A percentile compares a stretch with the other conserved stretches of the same genome.
phyloP scores from a whole-genome alignment of 176 grass and related monocot genomes.

The Rhynchospora breviuscula region DNA sequence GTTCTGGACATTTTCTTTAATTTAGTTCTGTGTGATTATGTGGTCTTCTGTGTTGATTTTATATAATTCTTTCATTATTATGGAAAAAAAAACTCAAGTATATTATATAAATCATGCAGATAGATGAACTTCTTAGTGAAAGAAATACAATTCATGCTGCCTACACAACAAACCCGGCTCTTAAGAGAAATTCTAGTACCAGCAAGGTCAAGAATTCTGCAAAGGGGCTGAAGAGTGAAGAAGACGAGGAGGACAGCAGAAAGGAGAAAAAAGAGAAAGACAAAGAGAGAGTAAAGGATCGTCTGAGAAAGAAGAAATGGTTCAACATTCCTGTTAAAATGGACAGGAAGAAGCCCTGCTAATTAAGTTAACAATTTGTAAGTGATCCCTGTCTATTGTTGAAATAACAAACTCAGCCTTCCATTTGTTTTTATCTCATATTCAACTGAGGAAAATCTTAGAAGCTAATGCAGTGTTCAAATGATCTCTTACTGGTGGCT shows the following conservation, averaged over 20 bases:
- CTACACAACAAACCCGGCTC: constrained; percentile 57
- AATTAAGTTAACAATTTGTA: constrained; percentile 35
- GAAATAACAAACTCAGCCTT: not conserved
- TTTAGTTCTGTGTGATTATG: not conserved
- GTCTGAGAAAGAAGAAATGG: constrained; percentile 67
- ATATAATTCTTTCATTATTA: not conserved
- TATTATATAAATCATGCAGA: constrained; percentile 31
- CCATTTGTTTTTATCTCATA: not conserved
- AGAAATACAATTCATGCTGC: constrained; percentile 76
- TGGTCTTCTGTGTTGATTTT: not conserved
- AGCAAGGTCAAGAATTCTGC: constrained; percentile 49
- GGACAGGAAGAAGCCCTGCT: constrained; percentile 83
- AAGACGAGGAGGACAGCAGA: constrained; percentile 26
- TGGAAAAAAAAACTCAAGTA: not conserved
- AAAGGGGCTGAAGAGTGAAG: constrained; percentile 36
- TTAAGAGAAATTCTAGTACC: constrained; percentile 70
- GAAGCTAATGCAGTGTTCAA: not conserved
- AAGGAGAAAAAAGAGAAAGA: constrained; percentile 60
- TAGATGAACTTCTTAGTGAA: constrained; percentile 78
- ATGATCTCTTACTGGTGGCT: not conserved
- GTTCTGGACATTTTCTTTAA: not conserved
- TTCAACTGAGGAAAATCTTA: constrained; percentile 14
- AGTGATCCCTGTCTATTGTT: not conserved
- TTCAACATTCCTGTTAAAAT: constrained; percentile 85
- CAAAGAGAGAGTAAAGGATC: constrained; percentile 50